phyloP scores from a whole-genome alignment of 805 yeast genomes.

The Spathaspora passalidarum region DNA sequence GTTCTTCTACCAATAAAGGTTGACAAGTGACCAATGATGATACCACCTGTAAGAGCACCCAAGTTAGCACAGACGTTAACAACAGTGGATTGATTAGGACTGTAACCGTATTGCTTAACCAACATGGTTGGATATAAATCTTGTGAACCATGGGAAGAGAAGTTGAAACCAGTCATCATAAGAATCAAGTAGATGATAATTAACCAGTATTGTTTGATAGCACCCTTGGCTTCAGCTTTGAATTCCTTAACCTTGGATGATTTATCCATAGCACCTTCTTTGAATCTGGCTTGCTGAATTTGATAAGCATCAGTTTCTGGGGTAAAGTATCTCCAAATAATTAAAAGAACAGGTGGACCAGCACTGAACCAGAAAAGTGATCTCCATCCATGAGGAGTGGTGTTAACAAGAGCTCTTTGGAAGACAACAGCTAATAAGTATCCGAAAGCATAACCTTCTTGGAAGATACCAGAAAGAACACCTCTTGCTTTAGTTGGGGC shows the following conservation, averaged over 20 bases:
- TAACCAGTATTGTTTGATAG: slow-evolving; percentile 27
- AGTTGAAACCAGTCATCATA: slow-evolving; percentile 67
- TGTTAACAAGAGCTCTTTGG: slow-evolving; percentile 51
- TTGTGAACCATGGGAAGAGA: slow-evolving; percentile 72
- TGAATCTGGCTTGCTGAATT: slow-evolving; percentile 13
- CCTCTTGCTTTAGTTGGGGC: slow-evolving; percentile 60
- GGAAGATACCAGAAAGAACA: slow-evolving; percentile 56
- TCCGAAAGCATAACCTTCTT: slow-evolving; percentile 62
- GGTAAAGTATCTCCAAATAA: slow-evolving; percentile 52
- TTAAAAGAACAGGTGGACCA: slow-evolving; percentile 59
- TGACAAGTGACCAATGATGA: slow-evolving; percentile 55
- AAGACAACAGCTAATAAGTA: slow-evolving; percentile 64
- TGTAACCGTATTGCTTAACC: slow-evolving; percentile 47
- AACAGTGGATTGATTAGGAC: slow-evolving; percentile 50
- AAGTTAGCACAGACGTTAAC: slow-evolving; percentile 61
- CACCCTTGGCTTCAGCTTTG: slow-evolving; percentile 10
- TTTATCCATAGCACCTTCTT: slow-evolving; percentile 9
- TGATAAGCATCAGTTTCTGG: slow-evolving; percentile 61
- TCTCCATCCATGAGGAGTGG: slow-evolving; percentile 58
- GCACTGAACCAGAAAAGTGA: slow-evolving; percentile 72
- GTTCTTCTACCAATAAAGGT: slow-evolving; percentile 61
- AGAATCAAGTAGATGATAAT: slow-evolving; percentile 29
- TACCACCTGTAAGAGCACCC: slow-evolving; percentile 69
- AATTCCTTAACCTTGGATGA: slow-evolving; percentile 11
- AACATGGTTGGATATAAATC: slow-evolving; percentile 69